Evolutionary conservation across 2,329 filamentous ascomycete species (phyloP), one percentile per base, ranked within the genome.

Genomic region (Fusarium mundagurra): DNA sequence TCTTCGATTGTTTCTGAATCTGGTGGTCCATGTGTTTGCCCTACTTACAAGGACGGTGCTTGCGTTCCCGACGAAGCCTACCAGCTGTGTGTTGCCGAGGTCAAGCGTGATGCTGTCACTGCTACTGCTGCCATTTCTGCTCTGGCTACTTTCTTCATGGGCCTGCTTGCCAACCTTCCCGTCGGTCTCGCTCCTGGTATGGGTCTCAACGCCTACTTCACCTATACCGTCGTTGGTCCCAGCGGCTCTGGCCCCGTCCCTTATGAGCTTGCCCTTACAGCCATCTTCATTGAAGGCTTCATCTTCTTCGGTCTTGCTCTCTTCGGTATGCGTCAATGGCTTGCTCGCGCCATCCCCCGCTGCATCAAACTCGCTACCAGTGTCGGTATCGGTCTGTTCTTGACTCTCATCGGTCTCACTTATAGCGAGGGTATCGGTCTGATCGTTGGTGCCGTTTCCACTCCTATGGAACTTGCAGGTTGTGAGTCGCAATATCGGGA

Each of bases 341-440:
- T 97, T 33, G 94, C 94, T 24, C 91, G 94, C 74, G 92, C 93
- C 48, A 94, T 97, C 72, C 94, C 94, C 3, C 88, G 90, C 45
- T 94, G 92, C 63, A 95, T 97, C 84, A 97, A 97, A 83, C 90
- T 96, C 63, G 94, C 94, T 20, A 96, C 93, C 22, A 93, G 93
- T 72, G 93, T 94, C 60, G 94, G 94, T 68, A 97, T 97, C 73
- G 94, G 94, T 29, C 86, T 97, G 4, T 97, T 96, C 81, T 87
- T 96, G 54, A 92, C 92, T 27, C 85, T 94, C 55, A 94, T 94
- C 71, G 92, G 92, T 27, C 86, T 94, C 54, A 94, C 93, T 5
- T 96, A 96, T 80, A 91, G 89, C 75, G 93, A 95, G 76, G 94
- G 94, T 75, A 95, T 97, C 77, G 94, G 94, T 39, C 85, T 94